These are phyloP conservation scores for Echium plantagineum DNA, from an alignment of 257 asterid genomes.

Conservation along the genomic window DNA sequence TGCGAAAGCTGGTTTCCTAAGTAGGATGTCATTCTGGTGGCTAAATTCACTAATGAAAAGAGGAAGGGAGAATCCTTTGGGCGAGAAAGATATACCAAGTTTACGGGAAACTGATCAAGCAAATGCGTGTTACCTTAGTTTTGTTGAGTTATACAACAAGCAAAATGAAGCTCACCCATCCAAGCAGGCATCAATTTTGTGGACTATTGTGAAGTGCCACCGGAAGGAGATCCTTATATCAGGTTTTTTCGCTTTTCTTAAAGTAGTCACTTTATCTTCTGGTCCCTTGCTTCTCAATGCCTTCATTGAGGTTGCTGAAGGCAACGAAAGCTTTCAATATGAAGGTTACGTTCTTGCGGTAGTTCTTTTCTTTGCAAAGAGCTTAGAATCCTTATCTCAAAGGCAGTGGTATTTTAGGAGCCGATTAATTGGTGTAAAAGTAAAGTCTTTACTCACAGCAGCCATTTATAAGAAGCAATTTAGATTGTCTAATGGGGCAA, in stretches of 20 bases:
- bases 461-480: slow-evolving; percentile 29
- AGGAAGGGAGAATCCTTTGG: background rate
- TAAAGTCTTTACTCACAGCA: slow-evolving; percentile 22
- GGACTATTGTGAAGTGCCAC: slow-evolving; percentile 17
- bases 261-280: slow-evolving; percentile 16
- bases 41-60: background rate
- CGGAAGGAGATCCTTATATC: slow-evolving; percentile 19
- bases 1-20: background rate
- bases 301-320: slow-evolving; percentile 25
- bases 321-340: slow-evolving; percentile 11
- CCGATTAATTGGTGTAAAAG: slow-evolving; percentile 22
- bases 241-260: slow-evolving; percentile 22
- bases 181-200: slow-evolving; percentile 8
- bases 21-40: background rate
- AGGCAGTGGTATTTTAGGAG: slow-evolving; percentile 31
- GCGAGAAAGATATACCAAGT: background rate
- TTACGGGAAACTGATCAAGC: background rate
- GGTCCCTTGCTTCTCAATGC: slow-evolving; percentile 29
- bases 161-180: background rate
- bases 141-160: background rate
- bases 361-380: slow-evolving; percentile 21
- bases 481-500: slow-evolving; percentile 16
- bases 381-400: slow-evolving; percentile 27
- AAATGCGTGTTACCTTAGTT: background rate
- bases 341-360: slow-evolving; percentile 19